Percentiles rank a stretch among this genome's conserved stretches.
Evolutionary conservation across 2,329 filamentous ascomycete species (phyloP).

Genomic region (Keithomyces neogunnii): DNA sequence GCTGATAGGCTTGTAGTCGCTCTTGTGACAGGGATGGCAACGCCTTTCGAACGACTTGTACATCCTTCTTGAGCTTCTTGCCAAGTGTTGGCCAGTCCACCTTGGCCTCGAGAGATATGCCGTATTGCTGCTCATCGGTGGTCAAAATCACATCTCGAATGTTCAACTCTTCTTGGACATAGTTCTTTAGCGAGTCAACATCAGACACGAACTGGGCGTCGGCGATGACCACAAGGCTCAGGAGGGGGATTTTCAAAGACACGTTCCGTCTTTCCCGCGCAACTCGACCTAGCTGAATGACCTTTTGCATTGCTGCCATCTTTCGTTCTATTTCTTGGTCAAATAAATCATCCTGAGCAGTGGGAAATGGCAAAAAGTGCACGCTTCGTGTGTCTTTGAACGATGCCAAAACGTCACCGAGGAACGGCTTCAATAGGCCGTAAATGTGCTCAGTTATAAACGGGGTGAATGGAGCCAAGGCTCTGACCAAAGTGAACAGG

Average conservation of each 20-base stretch:
- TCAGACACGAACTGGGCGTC: conserved; percentile 68
- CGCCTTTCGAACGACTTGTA: conserved; percentile 75
- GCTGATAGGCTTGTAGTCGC: conserved; percentile 65
- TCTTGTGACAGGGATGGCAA: conserved; percentile 64
- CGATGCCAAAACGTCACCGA: conserved; percentile 53
- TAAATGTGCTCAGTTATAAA: conserved; percentile 69
- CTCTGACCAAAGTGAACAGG: conserved; percentile 72
- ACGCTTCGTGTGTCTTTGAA: conserved; percentile 68
- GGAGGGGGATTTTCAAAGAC: conserved; percentile 75
- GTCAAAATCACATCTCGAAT: conserved; percentile 60
- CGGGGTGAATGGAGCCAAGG: conserved; percentile 79
- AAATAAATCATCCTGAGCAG: conserved; percentile 73
- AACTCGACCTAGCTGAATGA: conserved; percentile 75
- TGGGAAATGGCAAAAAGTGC: conserved; percentile 78
- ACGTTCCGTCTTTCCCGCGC: conserved; percentile 72
- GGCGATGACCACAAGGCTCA: conserved; percentile 76
- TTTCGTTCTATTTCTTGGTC: conserved; percentile 71
- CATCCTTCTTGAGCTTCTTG: conserved; percentile 89
- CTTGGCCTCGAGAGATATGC: conserved; percentile 73
- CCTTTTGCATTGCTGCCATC: conserved; percentile 77
- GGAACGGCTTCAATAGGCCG: conserved; percentile 65
- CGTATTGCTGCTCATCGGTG: conserved; percentile 73
- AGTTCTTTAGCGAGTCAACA: conserved; percentile 48
- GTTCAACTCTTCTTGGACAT: conserved; percentile 80
- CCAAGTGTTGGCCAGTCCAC: conserved; percentile 84